Conservation (phyloP, 768 basidiomycete species). For the Scleroderma bovista region DNA sequence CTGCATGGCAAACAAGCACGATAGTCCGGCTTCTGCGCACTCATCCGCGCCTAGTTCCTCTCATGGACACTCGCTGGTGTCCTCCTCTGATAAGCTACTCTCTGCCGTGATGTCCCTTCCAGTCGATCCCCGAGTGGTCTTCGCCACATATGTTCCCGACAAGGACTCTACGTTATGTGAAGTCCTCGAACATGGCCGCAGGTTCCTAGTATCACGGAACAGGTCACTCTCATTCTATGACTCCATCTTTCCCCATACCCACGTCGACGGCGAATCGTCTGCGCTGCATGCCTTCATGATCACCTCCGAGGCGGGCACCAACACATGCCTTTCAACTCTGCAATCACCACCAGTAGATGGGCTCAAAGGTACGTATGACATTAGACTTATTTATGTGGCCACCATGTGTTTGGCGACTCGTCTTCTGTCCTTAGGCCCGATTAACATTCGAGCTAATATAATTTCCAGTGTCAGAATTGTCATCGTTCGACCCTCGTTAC, state of each 20-base stretch:
- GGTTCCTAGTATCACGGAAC: constrained; percentile 39
- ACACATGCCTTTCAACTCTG: constrained; percentile 30
- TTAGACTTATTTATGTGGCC: background rate
- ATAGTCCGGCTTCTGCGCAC: constrained; percentile 13
- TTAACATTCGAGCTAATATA: constrained; percentile 5
- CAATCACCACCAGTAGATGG: constrained; percentile 41
- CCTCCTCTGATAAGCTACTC: constrained; percentile 38
- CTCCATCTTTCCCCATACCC: constrained; percentile 47
- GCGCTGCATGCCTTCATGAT: constrained; percentile 57
- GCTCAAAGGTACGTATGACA: constrained; percentile 42
- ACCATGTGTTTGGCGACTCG: background rate
- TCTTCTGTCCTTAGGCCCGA: constrained; percentile 5
- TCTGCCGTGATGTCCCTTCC: constrained; percentile 45
- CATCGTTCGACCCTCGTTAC: constrained; percentile 41
- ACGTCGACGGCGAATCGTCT: constrained; percentile 38
- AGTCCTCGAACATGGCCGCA: constrained; percentile 51
- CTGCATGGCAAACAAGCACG: constrained; percentile 27
- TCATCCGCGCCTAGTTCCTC: constrained; percentile 4
- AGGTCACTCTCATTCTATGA: constrained; percentile 36
- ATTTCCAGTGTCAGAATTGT: constrained; percentile 36
- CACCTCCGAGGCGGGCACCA: constrained; percentile 29
- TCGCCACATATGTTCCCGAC: constrained; percentile 38
- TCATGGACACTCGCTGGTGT: constrained; percentile 27
- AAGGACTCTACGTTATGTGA: constrained; percentile 29
- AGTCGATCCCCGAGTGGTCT: constrained; percentile 37